Evolutionary conservation across 1,284 basidiomycete species (phyloP).

Genomic region (Ceratobasidium sp.): DNA sequence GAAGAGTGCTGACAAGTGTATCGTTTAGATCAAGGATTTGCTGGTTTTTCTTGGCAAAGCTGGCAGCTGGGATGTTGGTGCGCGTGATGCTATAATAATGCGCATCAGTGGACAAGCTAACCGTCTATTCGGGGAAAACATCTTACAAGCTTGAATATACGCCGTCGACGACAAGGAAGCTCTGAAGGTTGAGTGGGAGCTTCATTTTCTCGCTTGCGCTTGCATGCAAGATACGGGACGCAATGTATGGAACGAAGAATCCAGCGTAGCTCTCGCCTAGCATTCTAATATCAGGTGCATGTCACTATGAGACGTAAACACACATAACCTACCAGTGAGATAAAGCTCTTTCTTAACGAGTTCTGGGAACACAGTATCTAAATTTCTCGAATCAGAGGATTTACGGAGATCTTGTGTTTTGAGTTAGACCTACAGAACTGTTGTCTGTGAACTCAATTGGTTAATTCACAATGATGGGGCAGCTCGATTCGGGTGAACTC

Average conservation of each 20-base stretch:
- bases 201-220: conserved; percentile 50
- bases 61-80: conserved; percentile 47
- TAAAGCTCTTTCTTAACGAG: conserved; percentile 51
- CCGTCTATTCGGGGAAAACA: conserved; percentile 45
- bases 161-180: conserved; percentile 54
- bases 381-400: neutral
- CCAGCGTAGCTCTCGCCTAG: conserved; percentile 31
- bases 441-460: neutral
- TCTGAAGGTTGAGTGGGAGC: conserved; percentile 45
- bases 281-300: neutral
- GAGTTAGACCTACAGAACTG: conserved; percentile 16
- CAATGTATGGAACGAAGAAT: conserved; percentile 60
- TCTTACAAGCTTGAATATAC: conserved; percentile 51
- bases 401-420: neutral
- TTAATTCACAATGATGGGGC: conserved; percentile 9
- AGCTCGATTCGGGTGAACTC: neutral
- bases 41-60: conserved; percentile 49
- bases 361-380: conserved; percentile 47
- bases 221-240: conserved; percentile 52
- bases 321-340: conserved; percentile 54
- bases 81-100: too few species aligned
- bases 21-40: conserved; percentile 52
- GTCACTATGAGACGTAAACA: neutral
- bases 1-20: conserved; percentile 47
- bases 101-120: conserved; percentile 19